A percentile compares a stretch with the other conserved stretches of the same genome.
Conservation (phyloP, 495 filamentous ascomycete species). For the Hyphodiscus hymeniophilus region DNA sequence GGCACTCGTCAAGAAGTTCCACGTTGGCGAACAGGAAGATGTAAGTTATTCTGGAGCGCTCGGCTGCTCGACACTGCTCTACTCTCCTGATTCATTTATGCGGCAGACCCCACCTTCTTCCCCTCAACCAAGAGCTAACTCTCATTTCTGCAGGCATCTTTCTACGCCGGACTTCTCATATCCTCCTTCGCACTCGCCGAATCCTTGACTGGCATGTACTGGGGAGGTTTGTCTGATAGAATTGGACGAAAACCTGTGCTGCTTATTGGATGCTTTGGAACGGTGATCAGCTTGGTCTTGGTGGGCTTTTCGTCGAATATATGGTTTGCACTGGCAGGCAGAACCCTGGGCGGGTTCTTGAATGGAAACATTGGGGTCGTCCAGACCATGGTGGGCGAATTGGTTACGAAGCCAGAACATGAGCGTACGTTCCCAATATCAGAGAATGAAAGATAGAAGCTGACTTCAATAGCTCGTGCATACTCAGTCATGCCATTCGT, state of each 20-base stretch:
- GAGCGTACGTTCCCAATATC: slow-evolving; percentile 56
- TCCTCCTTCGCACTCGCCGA: slow-evolving; percentile 95
- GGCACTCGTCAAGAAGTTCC: slow-evolving; percentile 90
- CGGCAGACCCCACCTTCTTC: no score
- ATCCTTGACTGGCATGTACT: slow-evolving; percentile 79
- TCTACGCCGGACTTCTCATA: slow-evolving; percentile 94
- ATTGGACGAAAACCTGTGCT: slow-evolving; percentile 90
- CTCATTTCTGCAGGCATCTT: no score
- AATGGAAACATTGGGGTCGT: slow-evolving; percentile 78
- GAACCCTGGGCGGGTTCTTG: slow-evolving; percentile 81
- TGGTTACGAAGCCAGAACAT: slow-evolving; percentile 84
- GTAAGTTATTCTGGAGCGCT: no score
- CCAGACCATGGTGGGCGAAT: slow-evolving; percentile 87
- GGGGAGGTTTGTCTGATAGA: slow-evolving; percentile 86
- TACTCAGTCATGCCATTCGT: slow-evolving; percentile 17
- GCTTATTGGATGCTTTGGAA: slow-evolving; percentile 77
- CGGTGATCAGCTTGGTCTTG: slow-evolving; percentile 82
- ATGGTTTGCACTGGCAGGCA: slow-evolving; percentile 72
- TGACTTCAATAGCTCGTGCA: slow-evolving; percentile 2
- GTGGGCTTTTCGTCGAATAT: slow-evolving; percentile 88
- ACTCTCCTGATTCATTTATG: no score
- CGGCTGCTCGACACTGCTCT: no score
- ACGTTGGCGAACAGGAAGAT: slow-evolving; percentile 67
- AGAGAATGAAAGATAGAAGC: neutral
- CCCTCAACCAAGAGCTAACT: no score